Conservation (phyloP, 2,329 filamentous ascomycete species). For the Fusarium musae region DNA sequence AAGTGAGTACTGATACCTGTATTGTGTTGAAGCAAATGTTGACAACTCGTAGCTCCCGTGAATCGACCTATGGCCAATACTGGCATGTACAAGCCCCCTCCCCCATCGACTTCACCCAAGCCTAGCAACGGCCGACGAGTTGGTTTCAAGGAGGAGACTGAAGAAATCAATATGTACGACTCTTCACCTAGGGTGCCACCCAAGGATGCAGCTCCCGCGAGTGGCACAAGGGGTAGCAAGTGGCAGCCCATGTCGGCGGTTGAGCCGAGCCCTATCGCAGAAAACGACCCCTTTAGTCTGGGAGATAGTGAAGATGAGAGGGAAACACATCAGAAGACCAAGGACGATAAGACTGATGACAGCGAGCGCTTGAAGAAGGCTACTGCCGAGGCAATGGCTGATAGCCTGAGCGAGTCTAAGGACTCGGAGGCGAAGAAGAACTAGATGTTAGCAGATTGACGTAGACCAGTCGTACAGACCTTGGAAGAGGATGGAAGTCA, state of each 20-base stretch:
- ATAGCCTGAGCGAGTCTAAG: conserved; percentile 60
- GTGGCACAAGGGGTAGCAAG: conserved; percentile 82
- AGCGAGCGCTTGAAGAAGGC: conserved; percentile 73
- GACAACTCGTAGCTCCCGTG: conserved; percentile 45
- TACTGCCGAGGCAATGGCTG: conserved; percentile 69
- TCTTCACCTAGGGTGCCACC: conserved; percentile 66
- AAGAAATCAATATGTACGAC: conserved; percentile 84
- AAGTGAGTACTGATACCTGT: conserved; percentile 58
- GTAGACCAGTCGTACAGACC: background rate
- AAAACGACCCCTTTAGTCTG: conserved; percentile 96
- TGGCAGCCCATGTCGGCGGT: conserved; percentile 94
- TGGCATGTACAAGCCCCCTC: conserved; percentile 79
- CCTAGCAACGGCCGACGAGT: conserved; percentile 63
- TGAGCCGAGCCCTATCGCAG: conserved; percentile 81
- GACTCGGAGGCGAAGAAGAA: conserved; percentile 50
- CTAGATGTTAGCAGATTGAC: conserved; percentile 29
- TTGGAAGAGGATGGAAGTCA: background rate
- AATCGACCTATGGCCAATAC: conserved; percentile 78
- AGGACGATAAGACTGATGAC: conserved; percentile 65
- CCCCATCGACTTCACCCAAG: conserved; percentile 63
- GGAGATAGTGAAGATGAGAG: conserved; percentile 97
- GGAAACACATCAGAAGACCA: conserved; percentile 65
- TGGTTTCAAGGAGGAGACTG: conserved; percentile 71
- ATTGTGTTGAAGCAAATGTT: conserved; percentile 11
- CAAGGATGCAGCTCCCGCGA: conserved; percentile 59